Conservation (phyloP, 495 filamentous ascomycete species). For the Astrocystis sublimbata region DNA sequence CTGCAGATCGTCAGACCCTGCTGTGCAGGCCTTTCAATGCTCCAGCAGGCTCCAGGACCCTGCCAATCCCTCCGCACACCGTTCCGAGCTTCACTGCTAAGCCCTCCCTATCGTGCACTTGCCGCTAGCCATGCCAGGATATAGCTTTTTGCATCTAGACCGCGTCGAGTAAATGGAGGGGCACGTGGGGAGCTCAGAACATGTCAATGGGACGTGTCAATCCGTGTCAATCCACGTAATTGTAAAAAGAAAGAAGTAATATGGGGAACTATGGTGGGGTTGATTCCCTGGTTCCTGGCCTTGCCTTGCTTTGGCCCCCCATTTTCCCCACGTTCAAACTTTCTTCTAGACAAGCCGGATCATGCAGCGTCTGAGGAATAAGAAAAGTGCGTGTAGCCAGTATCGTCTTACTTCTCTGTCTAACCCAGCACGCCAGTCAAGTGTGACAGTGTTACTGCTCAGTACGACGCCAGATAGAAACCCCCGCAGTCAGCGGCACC, state of each 20-base stretch:
- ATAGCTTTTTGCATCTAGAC: constrained; percentile 4
- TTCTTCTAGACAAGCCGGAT: constrained; percentile 14
- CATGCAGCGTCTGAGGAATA: not conserved
- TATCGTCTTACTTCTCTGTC: no score
- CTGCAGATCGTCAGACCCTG: constrained; percentile 1
- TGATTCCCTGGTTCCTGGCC: not conserved
- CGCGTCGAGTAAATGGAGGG: constrained; percentile 11
- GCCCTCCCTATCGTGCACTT: constrained; percentile 9
- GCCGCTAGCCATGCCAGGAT: not conserved
- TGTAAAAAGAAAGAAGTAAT: not conserved
- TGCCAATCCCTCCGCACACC: not conserved
- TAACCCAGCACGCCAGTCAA: no score
- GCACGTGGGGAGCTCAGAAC: not conserved
- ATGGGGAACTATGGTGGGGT: constrained; percentile 10
- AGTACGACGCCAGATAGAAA: not conserved
- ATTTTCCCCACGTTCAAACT: not conserved
- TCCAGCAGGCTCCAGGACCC: no score
- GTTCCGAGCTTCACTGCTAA: no score
- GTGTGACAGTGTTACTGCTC: no score
- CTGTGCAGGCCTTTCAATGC: no score
- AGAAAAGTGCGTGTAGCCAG: no score
- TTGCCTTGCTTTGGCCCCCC: no score
- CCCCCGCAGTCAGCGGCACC: not conserved
- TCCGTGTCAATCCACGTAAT: not conserved
- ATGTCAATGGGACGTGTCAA: no score